phyloP scores from a whole-genome alignment of 306 rosid genomes.

The Castanospermum australe region DNA sequence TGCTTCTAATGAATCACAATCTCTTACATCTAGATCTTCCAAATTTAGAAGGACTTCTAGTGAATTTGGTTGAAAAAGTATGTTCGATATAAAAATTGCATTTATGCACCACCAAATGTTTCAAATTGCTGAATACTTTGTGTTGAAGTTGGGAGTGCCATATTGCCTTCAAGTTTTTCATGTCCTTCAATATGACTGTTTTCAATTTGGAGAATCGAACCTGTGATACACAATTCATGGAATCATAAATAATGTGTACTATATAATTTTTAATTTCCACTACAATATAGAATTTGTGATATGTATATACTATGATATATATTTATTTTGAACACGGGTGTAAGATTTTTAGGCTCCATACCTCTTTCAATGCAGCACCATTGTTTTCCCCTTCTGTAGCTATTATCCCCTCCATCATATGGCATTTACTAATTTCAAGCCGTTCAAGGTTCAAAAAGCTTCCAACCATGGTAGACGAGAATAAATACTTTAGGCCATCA shows the following conservation, averaged over 20 bases:
- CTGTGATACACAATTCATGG: background rate
- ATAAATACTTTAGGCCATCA: background rate
- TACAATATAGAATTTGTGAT: too few species aligned
- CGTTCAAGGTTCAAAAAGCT: background rate
- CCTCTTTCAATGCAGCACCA: background rate
- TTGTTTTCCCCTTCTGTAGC: background rate
- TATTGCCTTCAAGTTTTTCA: background rate
- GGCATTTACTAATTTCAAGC: background rate
- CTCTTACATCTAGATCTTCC: constrained; percentile 1
- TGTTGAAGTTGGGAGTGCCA: background rate
- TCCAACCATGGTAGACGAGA: background rate
- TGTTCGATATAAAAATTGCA: background rate
- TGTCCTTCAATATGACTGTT: background rate
- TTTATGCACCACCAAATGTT: background rate
- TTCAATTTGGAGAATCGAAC: background rate
- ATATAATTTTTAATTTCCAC: too few species aligned
- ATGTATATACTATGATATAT: background rate
- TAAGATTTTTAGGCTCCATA: background rate
- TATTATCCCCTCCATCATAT: constrained; percentile 9
- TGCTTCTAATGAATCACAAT: background rate
- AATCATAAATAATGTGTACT: background rate
- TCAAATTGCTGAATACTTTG: background rate
- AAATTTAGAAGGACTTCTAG: background rate
- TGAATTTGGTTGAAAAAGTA: background rate
- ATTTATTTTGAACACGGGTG: background rate